Conservation (phyloP, 1,284 basidiomycete genomes). For the Melampsora larici-populina region DNA sequence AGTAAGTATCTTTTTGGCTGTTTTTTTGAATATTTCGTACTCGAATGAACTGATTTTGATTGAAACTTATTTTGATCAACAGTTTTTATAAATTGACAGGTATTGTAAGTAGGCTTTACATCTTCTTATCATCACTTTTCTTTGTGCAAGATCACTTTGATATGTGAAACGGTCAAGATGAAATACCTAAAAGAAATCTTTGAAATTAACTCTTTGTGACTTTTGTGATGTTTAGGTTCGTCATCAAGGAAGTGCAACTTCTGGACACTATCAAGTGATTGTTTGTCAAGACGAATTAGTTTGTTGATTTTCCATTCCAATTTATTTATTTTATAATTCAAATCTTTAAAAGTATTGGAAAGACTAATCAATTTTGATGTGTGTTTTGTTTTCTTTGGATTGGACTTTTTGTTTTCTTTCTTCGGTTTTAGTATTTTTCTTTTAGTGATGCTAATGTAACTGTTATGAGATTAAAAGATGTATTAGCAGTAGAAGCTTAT, state of each 20-base stretch:
- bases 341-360: background rate
- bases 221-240: constrained; percentile 6
- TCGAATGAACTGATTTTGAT: background rate
- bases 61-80: background rate
- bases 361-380: background rate
- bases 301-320: background rate
- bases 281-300: constrained; percentile 42
- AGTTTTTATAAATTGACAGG: constrained; percentile 36
- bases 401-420: background rate
- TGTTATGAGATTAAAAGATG: constrained; percentile 13
- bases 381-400: background rate
- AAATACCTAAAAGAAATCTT: background rate
- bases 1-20: background rate
- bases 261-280: constrained; percentile 39
- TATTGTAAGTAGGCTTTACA: constrained; percentile 7
- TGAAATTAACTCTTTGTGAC: background rate
- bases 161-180: background rate
- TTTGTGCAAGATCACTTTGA: background rate
- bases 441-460: constrained; percentile 34
- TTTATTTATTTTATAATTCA: too few species aligned
- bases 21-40: background rate
- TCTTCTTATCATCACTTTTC: background rate
- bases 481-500: constrained; percentile 32
- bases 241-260: constrained; percentile 40
- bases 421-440: constrained; percentile 32